Base-by-base conservation (phyloP, 2,329 filamentous ascomycete species). In the Ascosphaera apis region DNA sequence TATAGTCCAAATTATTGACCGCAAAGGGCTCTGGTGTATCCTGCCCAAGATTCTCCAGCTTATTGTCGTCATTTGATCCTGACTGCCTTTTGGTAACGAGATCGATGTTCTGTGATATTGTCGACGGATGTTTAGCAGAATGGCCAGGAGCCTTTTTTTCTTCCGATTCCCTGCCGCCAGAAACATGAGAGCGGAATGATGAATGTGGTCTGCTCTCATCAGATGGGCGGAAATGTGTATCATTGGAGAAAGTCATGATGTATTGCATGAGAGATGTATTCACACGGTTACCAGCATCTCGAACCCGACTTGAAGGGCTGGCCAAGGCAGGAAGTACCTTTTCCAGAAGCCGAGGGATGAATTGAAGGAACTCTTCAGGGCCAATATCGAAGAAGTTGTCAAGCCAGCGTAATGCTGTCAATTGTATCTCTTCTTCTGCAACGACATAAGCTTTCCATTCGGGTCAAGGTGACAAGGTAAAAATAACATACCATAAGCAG, bases 301-400 rank as follows among this genome's bases (percentile, higher is more conserved):
- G 76, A 41, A 95, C 91, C 31, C 76, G 72, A 44, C 95, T 84
- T 9, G 88, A 78, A 36, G 77, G 80, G 48, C 84, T 91, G 3
- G 86, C 86, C 68, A 98, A 82, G 18, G 84, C 83, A 12, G 88
- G 91, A 18, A 98, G 67, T 38, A 98, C 77, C 48, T 93, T 81
- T 1, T 83, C 82, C 31, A 98, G 61, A 19, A 98, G 75, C 45
- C 82, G 80, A 15, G 91, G 91, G 1, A 91, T 88, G 53, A 95
- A 95, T 3, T 80, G 79, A 31, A 98, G 65, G 3, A 98, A 91
- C 48, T 98, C 88, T 51, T 93, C 88, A 0, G 88, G 86, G 46
- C 84, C 93, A 33, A 98, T 95, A 43, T 95, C 84, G 45, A 98
- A 77, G 52, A 98, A 93, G 40, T 78, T 79, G 44, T 93, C 83